phyloP scores from a whole-genome alignment of 2,329 filamentous ascomycete genomes.

The Fusarium nanum region DNA sequence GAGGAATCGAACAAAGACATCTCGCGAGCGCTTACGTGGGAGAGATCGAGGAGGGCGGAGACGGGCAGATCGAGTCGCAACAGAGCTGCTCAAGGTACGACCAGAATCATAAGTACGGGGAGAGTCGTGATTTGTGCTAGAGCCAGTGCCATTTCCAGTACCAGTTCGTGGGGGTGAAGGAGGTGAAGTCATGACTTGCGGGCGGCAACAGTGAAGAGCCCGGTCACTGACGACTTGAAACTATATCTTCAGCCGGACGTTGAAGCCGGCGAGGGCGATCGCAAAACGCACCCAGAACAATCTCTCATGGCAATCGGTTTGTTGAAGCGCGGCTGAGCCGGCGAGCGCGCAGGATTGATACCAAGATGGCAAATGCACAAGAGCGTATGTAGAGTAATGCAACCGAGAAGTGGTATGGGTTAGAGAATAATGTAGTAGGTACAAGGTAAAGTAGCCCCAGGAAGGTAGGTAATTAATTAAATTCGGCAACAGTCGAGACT shows the following conservation, averaged over 20 bases:
- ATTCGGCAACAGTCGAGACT: constrained; percentile 1
- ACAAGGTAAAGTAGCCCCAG: not conserved
- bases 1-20: not conserved
- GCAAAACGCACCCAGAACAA: constrained; percentile 37
- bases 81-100: constrained; percentile 37
- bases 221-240: constrained; percentile 17
- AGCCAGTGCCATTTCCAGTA: constrained; percentile 36
- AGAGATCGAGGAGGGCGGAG: constrained; percentile 45
- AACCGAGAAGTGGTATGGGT: not conserved
- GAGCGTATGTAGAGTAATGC: not conserved
- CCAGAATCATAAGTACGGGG: constrained; percentile 38
- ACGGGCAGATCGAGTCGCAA: constrained; percentile 32
- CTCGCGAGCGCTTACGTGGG: constrained; percentile 38
- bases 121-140: constrained; percentile 38
- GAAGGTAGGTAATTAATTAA: not conserved
- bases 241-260: constrained; percentile 35
- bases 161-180: constrained; percentile 45
- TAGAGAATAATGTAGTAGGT: not conserved
- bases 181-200: constrained; percentile 43
- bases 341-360: constrained; percentile 25
- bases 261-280: constrained; percentile 41
- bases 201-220: constrained; percentile 3
- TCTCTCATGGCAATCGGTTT: constrained; percentile 42
- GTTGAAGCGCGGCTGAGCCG: constrained; percentile 35
- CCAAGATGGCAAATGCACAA: not conserved